phyloP scores from a whole-genome alignment of 2,329 filamentous ascomycete species.

The Aspergillus fructus region DNA sequence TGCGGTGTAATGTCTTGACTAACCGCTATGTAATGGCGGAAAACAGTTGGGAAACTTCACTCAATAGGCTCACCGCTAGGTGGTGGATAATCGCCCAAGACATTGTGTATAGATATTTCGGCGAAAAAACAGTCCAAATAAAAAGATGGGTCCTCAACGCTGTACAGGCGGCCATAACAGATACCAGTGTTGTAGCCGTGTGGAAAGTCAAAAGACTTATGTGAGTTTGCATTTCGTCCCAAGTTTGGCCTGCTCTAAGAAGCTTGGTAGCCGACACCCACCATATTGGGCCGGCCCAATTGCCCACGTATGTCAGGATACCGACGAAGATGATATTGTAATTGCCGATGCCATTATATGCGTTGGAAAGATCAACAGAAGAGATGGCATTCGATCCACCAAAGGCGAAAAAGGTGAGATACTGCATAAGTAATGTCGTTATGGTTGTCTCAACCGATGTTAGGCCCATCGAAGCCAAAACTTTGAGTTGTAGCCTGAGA shows the following conservation, averaged over 20 bases:
- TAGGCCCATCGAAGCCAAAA: conserved; percentile 45
- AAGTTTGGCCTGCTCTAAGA: conserved; percentile 21
- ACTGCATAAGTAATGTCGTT: conserved; percentile 73
- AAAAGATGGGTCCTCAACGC: conserved; percentile 84
- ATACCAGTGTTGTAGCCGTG: conserved; percentile 61
- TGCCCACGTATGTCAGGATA: conserved; percentile 77
- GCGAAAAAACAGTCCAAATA: conserved; percentile 98
- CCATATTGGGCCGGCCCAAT: conserved; percentile 90
- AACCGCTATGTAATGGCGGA: neutral
- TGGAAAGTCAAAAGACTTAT: conserved; percentile 69
- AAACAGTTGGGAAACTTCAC: conserved; percentile 36
- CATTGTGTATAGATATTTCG: conserved; percentile 90
- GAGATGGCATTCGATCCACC: conserved; percentile 94
- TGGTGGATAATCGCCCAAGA: conserved; percentile 86
- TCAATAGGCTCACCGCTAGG: conserved; percentile 67
- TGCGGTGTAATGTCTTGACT: neutral
- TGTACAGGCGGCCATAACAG: conserved; percentile 87
- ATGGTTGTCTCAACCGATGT: conserved; percentile 61
- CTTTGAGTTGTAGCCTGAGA: conserved; percentile 63
- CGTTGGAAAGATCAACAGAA: conserved; percentile 88
- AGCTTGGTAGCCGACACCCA: conserved; percentile 66
- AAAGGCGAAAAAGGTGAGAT: conserved; percentile 82
- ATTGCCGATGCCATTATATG: conserved; percentile 84
- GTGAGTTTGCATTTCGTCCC: conserved; percentile 46
- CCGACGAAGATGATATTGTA: conserved; percentile 84